phyloP scores from a whole-genome alignment of 352 stramenopile species.

The Globisporangium barbulae region DNA sequence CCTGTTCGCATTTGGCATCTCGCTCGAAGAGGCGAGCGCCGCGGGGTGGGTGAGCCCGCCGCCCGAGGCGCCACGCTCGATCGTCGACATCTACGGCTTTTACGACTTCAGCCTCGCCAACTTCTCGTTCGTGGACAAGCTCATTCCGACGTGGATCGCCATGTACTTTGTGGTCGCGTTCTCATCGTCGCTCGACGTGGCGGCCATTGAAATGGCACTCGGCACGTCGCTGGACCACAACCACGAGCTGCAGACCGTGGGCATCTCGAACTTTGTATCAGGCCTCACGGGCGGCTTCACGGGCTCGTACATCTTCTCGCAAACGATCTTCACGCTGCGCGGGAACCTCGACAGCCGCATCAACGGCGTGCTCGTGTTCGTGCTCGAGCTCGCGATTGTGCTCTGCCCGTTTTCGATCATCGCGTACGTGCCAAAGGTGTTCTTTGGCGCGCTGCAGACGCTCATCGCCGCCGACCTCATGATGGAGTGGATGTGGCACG shows the following conservation, averaged over 20 bases:
- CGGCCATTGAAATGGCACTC: slow-evolving; percentile 96
- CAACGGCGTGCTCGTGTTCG: slow-evolving; percentile 71
- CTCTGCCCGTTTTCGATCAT: slow-evolving; percentile 94
- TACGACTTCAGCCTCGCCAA: slow-evolving; percentile 71
- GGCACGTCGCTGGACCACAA: slow-evolving; percentile 94
- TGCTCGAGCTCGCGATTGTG: slow-evolving; percentile 73
- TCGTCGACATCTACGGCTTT: slow-evolving; percentile 78
- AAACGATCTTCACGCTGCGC: slow-evolving; percentile 92
- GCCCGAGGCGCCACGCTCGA: slow-evolving; percentile 48
- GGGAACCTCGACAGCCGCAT: slow-evolving; percentile 70
- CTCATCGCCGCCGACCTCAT: slow-evolving; percentile 97
- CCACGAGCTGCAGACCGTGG: slow-evolving; percentile 94
- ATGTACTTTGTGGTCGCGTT: slow-evolving; percentile 99
- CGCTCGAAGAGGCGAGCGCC: slow-evolving; percentile 86
- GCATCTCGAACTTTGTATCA: slow-evolving; percentile 95
- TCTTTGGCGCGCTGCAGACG: slow-evolving; percentile 96
- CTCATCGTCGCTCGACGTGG: slow-evolving; percentile 96
- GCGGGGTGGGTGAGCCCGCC: slow-evolving; percentile 91
- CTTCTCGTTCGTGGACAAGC: slow-evolving; percentile 50
- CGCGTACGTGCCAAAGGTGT: slow-evolving; percentile 95
- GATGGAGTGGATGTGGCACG: slow-evolving; percentile 94
- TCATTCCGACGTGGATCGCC: slow-evolving; percentile 90
- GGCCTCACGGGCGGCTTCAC: slow-evolving; percentile 97
- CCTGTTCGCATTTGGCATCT: slow-evolving; percentile 68
- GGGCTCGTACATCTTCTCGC: slow-evolving; percentile 98